Percentiles rank a stretch among this genome's conserved stretches.
Evolutionary conservation across 208 protist species (phyloP).

Genomic region (Crithidia sp.): DNA sequence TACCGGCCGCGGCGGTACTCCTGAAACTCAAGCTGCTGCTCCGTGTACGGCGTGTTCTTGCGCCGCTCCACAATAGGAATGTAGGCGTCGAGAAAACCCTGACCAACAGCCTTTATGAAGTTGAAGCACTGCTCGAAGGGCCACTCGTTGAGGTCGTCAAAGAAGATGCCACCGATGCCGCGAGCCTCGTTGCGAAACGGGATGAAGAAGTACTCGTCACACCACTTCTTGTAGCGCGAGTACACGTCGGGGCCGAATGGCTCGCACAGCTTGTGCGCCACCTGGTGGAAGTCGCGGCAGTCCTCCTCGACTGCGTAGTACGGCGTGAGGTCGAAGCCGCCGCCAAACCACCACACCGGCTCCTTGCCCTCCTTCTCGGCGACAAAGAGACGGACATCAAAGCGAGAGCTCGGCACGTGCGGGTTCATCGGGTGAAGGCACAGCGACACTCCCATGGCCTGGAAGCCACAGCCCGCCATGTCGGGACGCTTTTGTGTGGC

Average conservation of each 20-base stretch:
- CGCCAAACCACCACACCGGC: conserved; percentile 91
- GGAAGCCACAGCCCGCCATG: conserved; percentile 49
- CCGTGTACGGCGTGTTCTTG: conserved; percentile 42
- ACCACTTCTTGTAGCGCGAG: conserved; percentile 68
- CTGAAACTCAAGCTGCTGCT: conserved; percentile 73
- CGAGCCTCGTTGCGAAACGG: conserved; percentile 73
- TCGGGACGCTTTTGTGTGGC: conserved; percentile 43
- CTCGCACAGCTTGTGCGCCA: conserved; percentile 50
- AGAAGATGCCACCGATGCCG: conserved; percentile 90
- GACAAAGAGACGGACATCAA: conserved; percentile 89
- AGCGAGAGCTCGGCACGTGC: conserved; percentile 81
- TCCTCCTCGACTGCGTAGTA: conserved; percentile 74
- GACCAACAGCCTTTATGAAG: conserved; percentile 59
- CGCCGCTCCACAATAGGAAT: conserved; percentile 62
- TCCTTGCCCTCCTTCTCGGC: conserved; percentile 42
- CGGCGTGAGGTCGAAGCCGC: conserved; percentile 91
- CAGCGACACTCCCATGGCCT: conserved; percentile 81
- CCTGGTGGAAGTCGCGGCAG: conserved; percentile 69
- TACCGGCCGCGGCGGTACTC: conserved; percentile 81
- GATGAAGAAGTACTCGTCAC: conserved; percentile 88
- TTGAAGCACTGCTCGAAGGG: conserved; percentile 58
- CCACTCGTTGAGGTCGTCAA: conserved; percentile 71
- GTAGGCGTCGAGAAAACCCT: conserved; percentile 66
- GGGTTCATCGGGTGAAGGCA: conserved; percentile 87
- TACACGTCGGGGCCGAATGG: conserved; percentile 61